These are phyloP conservation scores for Mucor racemosus DNA, from an alignment of 371 early-diverging fungal species.

Conservation along the genomic window DNA sequence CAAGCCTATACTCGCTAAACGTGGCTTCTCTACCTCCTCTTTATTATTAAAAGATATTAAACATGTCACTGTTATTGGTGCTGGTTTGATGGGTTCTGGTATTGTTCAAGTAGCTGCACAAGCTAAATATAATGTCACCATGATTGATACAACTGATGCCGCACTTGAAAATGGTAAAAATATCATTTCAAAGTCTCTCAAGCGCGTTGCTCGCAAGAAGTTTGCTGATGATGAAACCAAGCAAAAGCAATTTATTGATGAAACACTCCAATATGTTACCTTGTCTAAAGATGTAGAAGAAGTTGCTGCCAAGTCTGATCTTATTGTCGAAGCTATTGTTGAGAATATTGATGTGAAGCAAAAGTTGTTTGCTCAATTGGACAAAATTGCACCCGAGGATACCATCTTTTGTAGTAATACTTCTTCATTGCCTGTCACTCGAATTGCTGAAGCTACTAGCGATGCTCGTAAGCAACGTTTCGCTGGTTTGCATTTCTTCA, in stretches of 20 bases:
- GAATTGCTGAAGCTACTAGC: conserved; percentile 77
- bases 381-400: conserved; percentile 71
- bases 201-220: conserved; percentile 90
- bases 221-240: conserved; percentile 73
- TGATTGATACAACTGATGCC: conserved; percentile 83
- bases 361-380: conserved; percentile 72
- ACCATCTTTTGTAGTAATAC: conserved; percentile 94
- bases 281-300: conserved; percentile 65
- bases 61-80: conserved; percentile 77
- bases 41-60: conserved; percentile 44
- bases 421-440: conserved; percentile 82
- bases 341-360: conserved; percentile 92
- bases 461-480: conserved; percentile 62
- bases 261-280: conserved; percentile 66
- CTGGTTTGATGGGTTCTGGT: conserved; percentile 95
- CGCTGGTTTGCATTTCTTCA: conserved; percentile 96
- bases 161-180: conserved; percentile 77
- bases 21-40: conserved; percentile 32
- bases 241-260: conserved; percentile 65
- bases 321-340: conserved; percentile 94
- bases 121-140: conserved; percentile 78
- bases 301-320: conserved; percentile 63
- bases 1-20: neutral
- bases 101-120: conserved; percentile 95
- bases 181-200: conserved; percentile 81